These are phyloP conservation scores for Triticum urartu DNA, from an alignment of 176 grass and related monocot species.

Conservation along the genomic window DNA sequence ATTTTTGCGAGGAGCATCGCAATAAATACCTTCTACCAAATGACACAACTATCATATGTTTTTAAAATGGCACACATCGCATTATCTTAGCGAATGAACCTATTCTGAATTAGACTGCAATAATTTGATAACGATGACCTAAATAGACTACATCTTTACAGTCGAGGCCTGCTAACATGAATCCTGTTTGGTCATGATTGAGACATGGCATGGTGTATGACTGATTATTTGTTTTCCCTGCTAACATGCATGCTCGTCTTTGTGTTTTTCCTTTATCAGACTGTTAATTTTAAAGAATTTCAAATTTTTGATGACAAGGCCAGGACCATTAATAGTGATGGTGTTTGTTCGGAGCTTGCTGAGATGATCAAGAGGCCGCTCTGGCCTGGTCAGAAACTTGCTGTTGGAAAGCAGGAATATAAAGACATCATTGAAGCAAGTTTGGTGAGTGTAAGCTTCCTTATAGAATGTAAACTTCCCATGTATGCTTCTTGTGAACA, in stretches of 20 bases:
- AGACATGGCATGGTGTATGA: not conserved
- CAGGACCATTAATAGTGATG: not conserved
- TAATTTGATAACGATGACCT: not conserved
- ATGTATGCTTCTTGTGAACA: not conserved
- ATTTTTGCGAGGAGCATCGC: not conserved
- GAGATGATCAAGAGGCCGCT: not conserved
- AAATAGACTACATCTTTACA: not conserved
- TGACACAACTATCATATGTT: not conserved
- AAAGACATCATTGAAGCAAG: slow-evolving; percentile 11
- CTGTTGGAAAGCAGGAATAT: slow-evolving; percentile 4
- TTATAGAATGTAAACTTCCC: not conserved
- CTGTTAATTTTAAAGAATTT: not conserved
- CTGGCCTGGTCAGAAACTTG: not conserved
- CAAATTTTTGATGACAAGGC: not conserved
- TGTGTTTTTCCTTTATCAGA: not conserved
- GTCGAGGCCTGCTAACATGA: not conserved
- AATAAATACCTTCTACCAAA: not conserved
- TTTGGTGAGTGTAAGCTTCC: not conserved
- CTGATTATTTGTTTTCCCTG: not conserved
- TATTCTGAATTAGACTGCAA: not conserved
- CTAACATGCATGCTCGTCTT: not conserved
- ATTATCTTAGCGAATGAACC: not conserved
- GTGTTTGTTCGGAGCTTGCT: not conserved
- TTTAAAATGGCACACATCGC: not conserved
- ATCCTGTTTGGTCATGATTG: not conserved